Conservation (phyloP, 2,329 filamentous ascomycete genomes). For the Pestalotiopsis fici region DNA sequence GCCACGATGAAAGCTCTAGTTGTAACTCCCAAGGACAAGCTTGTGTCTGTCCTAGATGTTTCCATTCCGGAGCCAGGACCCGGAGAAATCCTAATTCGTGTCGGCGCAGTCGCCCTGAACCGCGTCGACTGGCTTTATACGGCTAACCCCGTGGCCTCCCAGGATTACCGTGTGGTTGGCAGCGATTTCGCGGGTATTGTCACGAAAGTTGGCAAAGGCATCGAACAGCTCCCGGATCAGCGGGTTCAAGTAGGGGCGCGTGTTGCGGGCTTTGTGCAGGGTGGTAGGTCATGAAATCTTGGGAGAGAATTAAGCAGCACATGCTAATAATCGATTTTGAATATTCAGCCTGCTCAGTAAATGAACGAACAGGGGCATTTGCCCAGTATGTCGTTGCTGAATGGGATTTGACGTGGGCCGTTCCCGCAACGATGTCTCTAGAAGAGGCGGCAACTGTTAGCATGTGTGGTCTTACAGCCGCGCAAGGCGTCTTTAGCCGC, state of each 20-base stretch:
- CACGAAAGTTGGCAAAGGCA: too few relatives aligned
- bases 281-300: too few relatives aligned
- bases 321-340: too few relatives aligned
- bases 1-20: background rate
- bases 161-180: background rate
- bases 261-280: too few relatives aligned
- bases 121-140: background rate
- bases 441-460: background rate
- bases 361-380: background rate
- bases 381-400: background rate
- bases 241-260: too few relatives aligned
- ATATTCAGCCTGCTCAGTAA: background rate
- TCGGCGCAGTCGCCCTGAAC: background rate
- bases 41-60: background rate
- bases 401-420: background rate
- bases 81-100: background rate
- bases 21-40: background rate
- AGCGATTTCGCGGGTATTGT: too few relatives aligned
- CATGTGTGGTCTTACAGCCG: background rate
- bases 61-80: background rate
- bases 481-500: background rate
- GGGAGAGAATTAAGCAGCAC: too few relatives aligned
- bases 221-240: too few relatives aligned
- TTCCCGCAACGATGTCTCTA: background rate
- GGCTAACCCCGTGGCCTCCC: background rate